Conservation (phyloP, 352 stramenopile genomes). For the Phytopythium kandeliae region DNA sequence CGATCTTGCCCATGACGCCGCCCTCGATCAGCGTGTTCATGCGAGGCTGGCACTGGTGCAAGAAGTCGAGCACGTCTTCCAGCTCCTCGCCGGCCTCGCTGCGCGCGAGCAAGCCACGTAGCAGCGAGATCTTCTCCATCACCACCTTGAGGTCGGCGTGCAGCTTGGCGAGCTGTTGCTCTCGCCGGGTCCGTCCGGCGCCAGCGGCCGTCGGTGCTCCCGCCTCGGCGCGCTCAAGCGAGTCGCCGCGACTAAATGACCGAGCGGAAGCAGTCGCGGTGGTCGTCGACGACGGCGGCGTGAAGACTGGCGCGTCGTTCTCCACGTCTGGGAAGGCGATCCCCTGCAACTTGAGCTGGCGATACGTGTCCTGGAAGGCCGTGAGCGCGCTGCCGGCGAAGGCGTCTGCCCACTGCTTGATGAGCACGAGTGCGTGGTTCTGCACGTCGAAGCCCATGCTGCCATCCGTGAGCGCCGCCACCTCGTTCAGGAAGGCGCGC, state of each 20-base stretch:
- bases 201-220: constrained; percentile 1
- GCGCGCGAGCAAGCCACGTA: constrained; percentile 31
- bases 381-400: constrained; percentile 43
- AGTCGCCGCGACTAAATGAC: neutral
- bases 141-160: constrained; percentile 62
- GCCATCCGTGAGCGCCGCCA: constrained; percentile 62
- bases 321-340: constrained; percentile 61
- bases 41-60: constrained; percentile 76
- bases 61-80: constrained; percentile 75
- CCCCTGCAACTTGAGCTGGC: constrained; percentile 71
- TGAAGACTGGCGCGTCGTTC: constrained; percentile 71
- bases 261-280: neutral
- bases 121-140: constrained; percentile 56
- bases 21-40: constrained; percentile 89
- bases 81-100: constrained; percentile 32
- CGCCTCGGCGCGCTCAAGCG: neutral
- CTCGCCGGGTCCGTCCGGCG: constrained; percentile 16
- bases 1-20: constrained; percentile 78
- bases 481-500: constrained; percentile 57
- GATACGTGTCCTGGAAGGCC: constrained; percentile 72
- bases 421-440: constrained; percentile 65
- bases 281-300: constrained; percentile 35
- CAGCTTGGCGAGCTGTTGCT: constrained; percentile 71
- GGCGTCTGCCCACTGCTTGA: constrained; percentile 78
- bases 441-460: constrained; percentile 68